Base-by-base conservation (phyloP, 257 asterid genomes). In the Salvia splendens region DNA sequence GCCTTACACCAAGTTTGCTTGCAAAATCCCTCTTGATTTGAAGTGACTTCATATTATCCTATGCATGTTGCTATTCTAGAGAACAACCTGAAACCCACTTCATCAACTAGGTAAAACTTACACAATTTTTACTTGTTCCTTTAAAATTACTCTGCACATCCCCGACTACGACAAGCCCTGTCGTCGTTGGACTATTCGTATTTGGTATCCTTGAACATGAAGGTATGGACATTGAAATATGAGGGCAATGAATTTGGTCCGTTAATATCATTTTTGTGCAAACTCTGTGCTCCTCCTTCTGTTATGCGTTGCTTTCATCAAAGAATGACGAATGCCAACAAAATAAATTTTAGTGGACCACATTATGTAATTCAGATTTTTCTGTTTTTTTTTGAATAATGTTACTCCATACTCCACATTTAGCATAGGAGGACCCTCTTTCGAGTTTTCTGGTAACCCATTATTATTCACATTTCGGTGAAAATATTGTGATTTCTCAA, bases 141-240 rank as follows among this genome's bases (percentile, higher is more conserved):
- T 45, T 11, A 56, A 9, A 1, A 12, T 65, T 50, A 12, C 46
- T 51, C 12, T 56, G 45, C 33, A 28, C 61, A 28, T 14, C 70
- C 43, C 57, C 91, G 83, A 66, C 78, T 88, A 9, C 80, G 57
- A 67, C 72, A 82, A 68, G 98, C 95, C 42, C 62, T 92, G 61
- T 83, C 95, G 0, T 87, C 95, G 82, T 79, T 89, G 53, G 85
- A 88, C 42, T 79, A 70, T 70, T 24, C 30, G 30, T 24, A 24
- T 24, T 24, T 84, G 95, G 95, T 80, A 79, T 66, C 65, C 73
- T 61, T 85, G 77, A 76, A 68, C 54, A 51, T 66, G 75, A 40
- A 40, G 45, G 11, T 40, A 40, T 33, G 30, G 30, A 24, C 30
- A 24, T 24, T 24, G 69, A 51, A 59, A 62, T 48, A 36, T 64